These are phyloP conservation scores for Moesziomyces aphidis DNA, from an alignment of 1,284 basidiomycete genomes.

Conservation along the genomic window DNA sequence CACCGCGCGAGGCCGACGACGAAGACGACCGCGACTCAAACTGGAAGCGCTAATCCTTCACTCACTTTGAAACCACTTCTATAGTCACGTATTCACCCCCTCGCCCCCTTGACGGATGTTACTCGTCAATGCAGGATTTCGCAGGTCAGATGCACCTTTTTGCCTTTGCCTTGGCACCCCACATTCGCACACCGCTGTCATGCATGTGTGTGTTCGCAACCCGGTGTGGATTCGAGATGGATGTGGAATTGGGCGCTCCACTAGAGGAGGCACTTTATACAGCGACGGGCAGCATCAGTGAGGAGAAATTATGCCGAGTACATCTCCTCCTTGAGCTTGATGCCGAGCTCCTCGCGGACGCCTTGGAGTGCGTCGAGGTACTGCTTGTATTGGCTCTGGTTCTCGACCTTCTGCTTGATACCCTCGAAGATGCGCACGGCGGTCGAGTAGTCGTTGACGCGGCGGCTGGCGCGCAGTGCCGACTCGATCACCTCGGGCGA, in stretches of 20 bases:
- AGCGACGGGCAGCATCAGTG: too few species aligned
- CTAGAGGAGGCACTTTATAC: too few species aligned
- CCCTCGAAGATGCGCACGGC: conserved; percentile 90
- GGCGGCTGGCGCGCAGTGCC: conserved; percentile 86
- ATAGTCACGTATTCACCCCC: too few species aligned
- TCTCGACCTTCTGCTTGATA: conserved; percentile 67
- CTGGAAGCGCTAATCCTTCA: conserved; percentile 50
- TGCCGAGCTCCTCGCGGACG: conserved; percentile 63
- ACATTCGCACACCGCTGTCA: too few species aligned
- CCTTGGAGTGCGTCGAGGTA: conserved; percentile 65
- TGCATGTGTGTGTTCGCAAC: too few species aligned
- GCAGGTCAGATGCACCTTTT: too few species aligned
- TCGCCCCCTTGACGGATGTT: too few species aligned
- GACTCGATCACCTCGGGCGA: conserved; percentile 88
- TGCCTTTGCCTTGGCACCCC: too few species aligned
- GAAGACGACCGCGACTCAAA: conserved; percentile 55
- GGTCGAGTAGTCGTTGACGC: conserved; percentile 96
- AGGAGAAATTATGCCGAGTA: conserved; percentile 40
- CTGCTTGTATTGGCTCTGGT: conserved; percentile 65
- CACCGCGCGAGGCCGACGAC: conserved; percentile 24
- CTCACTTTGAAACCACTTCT: too few species aligned
- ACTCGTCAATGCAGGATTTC: too few species aligned
- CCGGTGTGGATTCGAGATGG: too few species aligned
- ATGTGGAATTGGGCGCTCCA: too few species aligned
- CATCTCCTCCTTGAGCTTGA: conserved; percentile 64